Percentiles rank a stretch among this genome's conserved stretches.
Conservation (phyloP, 768 basidiomycete species). For the Kwoniella europaea region DNA sequence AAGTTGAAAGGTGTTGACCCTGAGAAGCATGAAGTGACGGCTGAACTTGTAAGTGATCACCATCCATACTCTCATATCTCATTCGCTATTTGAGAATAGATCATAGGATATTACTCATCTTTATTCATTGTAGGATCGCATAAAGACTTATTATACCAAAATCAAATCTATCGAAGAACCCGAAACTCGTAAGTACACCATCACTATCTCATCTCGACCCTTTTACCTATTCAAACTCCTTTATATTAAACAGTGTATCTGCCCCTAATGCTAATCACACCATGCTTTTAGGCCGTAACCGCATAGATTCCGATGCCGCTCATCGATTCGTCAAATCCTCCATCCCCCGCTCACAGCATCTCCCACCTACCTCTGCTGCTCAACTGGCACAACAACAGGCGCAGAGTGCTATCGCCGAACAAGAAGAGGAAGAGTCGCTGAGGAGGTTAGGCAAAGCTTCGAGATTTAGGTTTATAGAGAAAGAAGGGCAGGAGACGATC, state of each 20-base stretch:
- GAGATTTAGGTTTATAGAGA: slow-evolving; percentile 38
- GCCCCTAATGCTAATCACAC: background rate
- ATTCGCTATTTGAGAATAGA: background rate
- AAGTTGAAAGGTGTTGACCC: slow-evolving; percentile 56
- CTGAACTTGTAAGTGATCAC: slow-evolving; percentile 47
- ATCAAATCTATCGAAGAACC: slow-evolving; percentile 50
- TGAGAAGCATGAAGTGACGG: slow-evolving; percentile 51
- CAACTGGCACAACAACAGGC: slow-evolving; percentile 21
- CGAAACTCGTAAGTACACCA: slow-evolving; percentile 39
- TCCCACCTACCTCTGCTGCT: slow-evolving; percentile 28
- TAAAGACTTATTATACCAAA: slow-evolving; percentile 56
- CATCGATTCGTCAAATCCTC: slow-evolving; percentile 46
- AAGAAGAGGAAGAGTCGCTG: slow-evolving; percentile 22
- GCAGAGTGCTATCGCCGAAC: slow-evolving; percentile 17
- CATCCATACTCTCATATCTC: background rate
- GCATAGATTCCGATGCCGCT: slow-evolving; percentile 47
- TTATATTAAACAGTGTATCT: background rate
- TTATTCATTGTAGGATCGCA: slow-evolving; percentile 41
- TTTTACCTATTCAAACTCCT: background rate
- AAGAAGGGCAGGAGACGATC: slow-evolving; percentile 16
- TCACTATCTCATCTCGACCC: background rate
- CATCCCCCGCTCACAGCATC: slow-evolving; percentile 44
- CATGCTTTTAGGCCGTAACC: slow-evolving; percentile 21
- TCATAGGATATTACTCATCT: no score
- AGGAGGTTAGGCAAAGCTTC: slow-evolving; percentile 21